A percentile compares a stretch with the other conserved stretches of the same genome.
phyloP scores from a whole-genome alignment of 345 rosid genomes.

The Syzygium jambos region DNA sequence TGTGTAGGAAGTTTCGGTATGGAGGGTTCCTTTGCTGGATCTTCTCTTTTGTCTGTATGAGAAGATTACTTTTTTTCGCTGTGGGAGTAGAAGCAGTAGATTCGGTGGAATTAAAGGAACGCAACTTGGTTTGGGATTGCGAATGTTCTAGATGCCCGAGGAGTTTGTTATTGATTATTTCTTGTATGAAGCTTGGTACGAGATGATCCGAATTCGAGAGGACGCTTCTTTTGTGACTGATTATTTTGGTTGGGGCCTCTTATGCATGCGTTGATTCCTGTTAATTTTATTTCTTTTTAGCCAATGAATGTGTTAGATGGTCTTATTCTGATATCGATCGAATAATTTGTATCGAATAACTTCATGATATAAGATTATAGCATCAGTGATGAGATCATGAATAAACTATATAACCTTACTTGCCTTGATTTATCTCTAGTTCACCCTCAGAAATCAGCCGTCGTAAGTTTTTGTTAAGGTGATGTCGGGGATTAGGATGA shows the following conservation, averaged over 20 bases:
- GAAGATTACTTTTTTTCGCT: background rate
- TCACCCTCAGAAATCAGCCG: background rate
- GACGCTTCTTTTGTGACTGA: background rate
- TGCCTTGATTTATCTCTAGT: background rate
- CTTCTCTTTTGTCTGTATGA: background rate
- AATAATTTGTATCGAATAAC: background rate
- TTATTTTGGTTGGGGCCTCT: background rate
- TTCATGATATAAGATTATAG: background rate
- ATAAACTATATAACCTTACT: background rate
- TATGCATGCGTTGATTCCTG: background rate
- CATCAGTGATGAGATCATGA: background rate
- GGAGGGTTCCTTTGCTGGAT: background rate
- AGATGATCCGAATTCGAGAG: background rate
- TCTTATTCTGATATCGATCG: background rate
- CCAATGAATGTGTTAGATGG: background rate
- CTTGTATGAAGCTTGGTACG: background rate
- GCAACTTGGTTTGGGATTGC: background rate
- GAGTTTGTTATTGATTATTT: background rate
- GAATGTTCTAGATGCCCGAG: background rate
- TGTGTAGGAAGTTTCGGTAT: background rate
- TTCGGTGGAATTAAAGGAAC: background rate
- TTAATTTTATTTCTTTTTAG: background rate
- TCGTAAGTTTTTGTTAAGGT: background rate
- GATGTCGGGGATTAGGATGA: background rate
- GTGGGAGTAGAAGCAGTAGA: background rate